Evolutionary conservation across 1,139 yeast species (phyloP).

Genomic region (Zygoascus meyerae): DNA sequence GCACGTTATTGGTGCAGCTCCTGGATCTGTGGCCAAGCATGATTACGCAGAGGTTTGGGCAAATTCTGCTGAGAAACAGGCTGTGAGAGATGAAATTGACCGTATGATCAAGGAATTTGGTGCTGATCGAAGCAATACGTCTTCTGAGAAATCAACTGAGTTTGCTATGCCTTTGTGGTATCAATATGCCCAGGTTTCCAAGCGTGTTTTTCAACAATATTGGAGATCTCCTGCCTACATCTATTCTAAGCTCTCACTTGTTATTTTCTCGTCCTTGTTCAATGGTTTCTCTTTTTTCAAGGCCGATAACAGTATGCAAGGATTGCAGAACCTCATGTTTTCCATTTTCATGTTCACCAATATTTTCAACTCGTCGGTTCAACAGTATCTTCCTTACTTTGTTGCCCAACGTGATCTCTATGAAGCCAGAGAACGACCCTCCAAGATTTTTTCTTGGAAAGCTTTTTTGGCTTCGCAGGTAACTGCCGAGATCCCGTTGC

Average conservation of each 20-base stretch:
- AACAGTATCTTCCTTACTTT: conserved; percentile 70
- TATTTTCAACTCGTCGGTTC: conserved; percentile 55
- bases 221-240: conserved; percentile 75
- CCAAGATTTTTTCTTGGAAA: conserved; percentile 58
- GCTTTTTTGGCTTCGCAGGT: conserved; percentile 59
- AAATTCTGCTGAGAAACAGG: conserved; percentile 49
- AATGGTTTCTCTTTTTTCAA: conserved; percentile 73
- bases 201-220: conserved; percentile 52
- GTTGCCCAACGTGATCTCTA: conserved; percentile 70
- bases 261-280: conserved; percentile 49
- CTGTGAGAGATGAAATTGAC: conserved; percentile 33
- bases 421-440: conserved; percentile 88
- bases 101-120: conserved; percentile 21
- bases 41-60: conserved; percentile 66
- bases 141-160: conserved; percentile 22
- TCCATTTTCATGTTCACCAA: conserved; percentile 63
- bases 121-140: conserved; percentile 20
- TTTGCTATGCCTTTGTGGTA: conserved; percentile 41
- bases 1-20: conserved; percentile 75
- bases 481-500: conserved; percentile 73
- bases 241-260: conserved; percentile 57
- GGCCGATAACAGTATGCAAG: conserved; percentile 50
- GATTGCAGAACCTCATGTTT: conserved; percentile 45
- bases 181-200: conserved; percentile 50
- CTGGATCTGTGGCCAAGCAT: conserved; percentile 60